Percentiles rank a stretch among this genome's conserved stretches.
Evolutionary conservation across 257 asterid genomes (phyloP).

Genomic region (Solanum medicagineum): DNA sequence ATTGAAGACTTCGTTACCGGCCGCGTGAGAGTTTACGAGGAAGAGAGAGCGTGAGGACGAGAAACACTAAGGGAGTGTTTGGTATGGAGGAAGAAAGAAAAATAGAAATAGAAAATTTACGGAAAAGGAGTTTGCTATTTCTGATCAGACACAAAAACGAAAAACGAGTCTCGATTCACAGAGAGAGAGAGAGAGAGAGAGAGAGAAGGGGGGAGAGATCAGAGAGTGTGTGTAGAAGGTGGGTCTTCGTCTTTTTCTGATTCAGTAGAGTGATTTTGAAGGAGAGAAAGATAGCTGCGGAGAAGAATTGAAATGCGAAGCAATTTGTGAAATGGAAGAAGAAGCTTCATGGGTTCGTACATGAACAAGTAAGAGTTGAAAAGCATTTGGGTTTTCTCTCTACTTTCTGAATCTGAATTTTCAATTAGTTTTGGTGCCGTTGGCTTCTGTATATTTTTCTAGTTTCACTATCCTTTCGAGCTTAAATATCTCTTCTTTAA

Average conservation of each 20-base stretch:
- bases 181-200: slow-evolving; percentile 22
- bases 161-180: slow-evolving; percentile 21
- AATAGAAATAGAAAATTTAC: neutral
- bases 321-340: slow-evolving; percentile 31
- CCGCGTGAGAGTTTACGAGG: neutral
- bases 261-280: slow-evolving; percentile 10
- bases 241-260: slow-evolving; percentile 29
- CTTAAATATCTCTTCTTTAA: neutral
- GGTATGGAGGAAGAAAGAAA: neutral
- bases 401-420: slow-evolving; percentile 26
- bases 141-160: slow-evolving; percentile 42
- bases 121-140: neutral
- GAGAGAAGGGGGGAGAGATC: slow-evolving; percentile 32
- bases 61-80: neutral
- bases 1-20: neutral
- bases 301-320: slow-evolving; percentile 35
- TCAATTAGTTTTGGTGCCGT: neutral
- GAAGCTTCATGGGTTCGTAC: slow-evolving; percentile 36
- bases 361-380: slow-evolving; percentile 31
- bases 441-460: neutral
- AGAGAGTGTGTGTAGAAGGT: slow-evolving; percentile 21
- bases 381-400: neutral
- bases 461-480: neutral
- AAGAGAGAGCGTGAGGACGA: neutral
- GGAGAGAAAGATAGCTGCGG: neutral